Evolutionary conservation across 192 early-diverging fungal genomes (phyloP).

Genomic region (Globomyces pollinis-pini): DNA sequence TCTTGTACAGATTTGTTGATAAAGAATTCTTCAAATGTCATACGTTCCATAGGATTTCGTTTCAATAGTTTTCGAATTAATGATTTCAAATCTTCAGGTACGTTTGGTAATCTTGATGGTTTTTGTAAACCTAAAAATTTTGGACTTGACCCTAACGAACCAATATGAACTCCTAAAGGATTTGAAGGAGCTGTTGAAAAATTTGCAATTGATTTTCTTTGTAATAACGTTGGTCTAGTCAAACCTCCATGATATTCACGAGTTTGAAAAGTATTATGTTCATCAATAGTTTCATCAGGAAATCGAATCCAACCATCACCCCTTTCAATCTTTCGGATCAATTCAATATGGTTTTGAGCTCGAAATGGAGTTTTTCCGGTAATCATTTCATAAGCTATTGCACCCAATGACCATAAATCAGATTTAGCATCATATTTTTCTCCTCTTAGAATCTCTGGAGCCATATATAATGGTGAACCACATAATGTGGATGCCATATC

Average conservation of each 20-base stretch:
- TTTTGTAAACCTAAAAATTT: constrained; percentile 6
- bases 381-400: constrained; percentile 91
- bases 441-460: constrained; percentile 38
- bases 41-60: constrained; percentile 78
- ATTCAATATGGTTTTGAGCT: constrained; percentile 89
- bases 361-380: constrained; percentile 85
- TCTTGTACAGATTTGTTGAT: constrained; percentile 61
- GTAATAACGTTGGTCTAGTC: background rate
- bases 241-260: constrained; percentile 4
- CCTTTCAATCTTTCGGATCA: constrained; percentile 83
- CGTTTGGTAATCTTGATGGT: constrained; percentile 16
- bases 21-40: constrained; percentile 93
- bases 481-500: constrained; percentile 93
- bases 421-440: constrained; percentile 94
- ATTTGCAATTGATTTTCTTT: background rate
- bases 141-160: constrained; percentile 23
- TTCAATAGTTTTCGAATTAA: constrained; percentile 77
- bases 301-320: constrained; percentile 79
- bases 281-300: constrained; percentile 53
- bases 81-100: constrained; percentile 70
- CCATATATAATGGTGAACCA: constrained; percentile 43
- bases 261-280: background rate
- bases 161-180: constrained; percentile 6
- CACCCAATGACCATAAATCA: constrained; percentile 94
- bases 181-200: too few species aligned